Evolutionary conservation across 495 filamentous ascomycete species (phyloP).

Genomic region (Aspergillus asperescens): DNA sequence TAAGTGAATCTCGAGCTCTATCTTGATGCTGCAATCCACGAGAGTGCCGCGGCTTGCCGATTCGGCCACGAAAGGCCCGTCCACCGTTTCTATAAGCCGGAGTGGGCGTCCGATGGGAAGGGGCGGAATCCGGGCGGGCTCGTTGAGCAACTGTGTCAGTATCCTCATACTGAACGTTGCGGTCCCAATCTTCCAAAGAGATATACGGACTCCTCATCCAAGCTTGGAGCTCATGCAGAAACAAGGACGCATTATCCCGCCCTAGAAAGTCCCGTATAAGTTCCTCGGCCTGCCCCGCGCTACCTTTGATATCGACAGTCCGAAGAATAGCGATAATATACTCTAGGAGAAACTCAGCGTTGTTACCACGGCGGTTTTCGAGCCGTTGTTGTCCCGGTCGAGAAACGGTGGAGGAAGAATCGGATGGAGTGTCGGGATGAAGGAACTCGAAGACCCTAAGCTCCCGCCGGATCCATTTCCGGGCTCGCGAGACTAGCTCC

Average conservation of each 20-base stretch:
- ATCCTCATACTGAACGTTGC: constrained; percentile 65
- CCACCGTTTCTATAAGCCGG: constrained; percentile 20
- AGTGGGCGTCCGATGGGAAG: constrained; percentile 20
- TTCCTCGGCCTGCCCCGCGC: constrained; percentile 78
- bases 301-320: constrained; percentile 82
- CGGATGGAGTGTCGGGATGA: constrained; percentile 32
- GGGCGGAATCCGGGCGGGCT: neutral
- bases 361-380: constrained; percentile 54
- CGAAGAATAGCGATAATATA: constrained; percentile 87
- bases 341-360: constrained; percentile 85
- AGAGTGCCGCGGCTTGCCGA: constrained; percentile 22
- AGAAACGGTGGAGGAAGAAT: constrained; percentile 19
- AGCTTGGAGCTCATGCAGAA: constrained; percentile 76
- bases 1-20: constrained; percentile 18
- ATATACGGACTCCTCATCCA: constrained; percentile 78
- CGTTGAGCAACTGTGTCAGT: constrained; percentile 12
- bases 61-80: constrained; percentile 21
- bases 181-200: constrained; percentile 71
- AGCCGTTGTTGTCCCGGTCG: constrained; percentile 36
- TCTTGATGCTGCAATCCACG: constrained; percentile 7
- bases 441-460: constrained; percentile 83
- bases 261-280: constrained; percentile 85
- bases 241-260: constrained; percentile 67
- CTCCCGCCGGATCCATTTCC: constrained; percentile 83
- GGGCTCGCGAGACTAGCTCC: constrained; percentile 72